A percentile compares a stretch with the other conserved stretches of the same genome.
Evolutionary conservation across 2,329 filamentous ascomycete genomes (phyloP).

Genomic region (Triangularia setosa): DNA sequence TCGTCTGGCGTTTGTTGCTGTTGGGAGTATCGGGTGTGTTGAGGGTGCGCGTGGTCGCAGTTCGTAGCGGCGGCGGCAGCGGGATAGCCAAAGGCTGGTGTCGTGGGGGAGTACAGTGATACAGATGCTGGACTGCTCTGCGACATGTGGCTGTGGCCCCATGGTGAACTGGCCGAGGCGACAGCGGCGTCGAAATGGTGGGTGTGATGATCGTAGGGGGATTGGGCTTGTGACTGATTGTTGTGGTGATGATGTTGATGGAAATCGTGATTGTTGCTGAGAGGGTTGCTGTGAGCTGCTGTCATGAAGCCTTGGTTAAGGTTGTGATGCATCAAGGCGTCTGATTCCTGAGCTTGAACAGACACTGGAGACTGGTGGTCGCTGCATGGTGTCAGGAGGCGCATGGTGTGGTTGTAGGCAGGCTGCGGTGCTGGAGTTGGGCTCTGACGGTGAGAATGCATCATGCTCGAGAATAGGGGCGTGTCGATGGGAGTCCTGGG

Average conservation of each 20-base stretch:
- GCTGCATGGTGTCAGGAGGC: constrained; percentile 47
- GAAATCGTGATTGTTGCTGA: background rate
- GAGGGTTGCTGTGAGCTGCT: constrained; percentile 4
- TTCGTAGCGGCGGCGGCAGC: background rate
- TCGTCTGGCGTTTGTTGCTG: background rate
- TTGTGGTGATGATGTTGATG: constrained; percentile 2
- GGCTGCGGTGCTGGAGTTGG: background rate
- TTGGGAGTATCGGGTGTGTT: background rate
- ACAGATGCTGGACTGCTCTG: background rate
- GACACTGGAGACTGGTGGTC: background rate
- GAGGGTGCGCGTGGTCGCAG: background rate
- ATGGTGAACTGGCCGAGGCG: background rate
- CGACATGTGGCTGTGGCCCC: background rate
- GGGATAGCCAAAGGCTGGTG: background rate
- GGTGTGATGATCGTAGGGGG: constrained; percentile 1
- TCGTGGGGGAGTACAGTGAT: background rate
- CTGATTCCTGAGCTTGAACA: background rate
- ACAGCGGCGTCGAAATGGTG: background rate
- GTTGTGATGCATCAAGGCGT: background rate
- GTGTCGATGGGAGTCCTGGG: constrained; percentile 29
- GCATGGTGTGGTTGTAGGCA: constrained; percentile 31
- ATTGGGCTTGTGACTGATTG: background rate
- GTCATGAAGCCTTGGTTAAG: background rate
- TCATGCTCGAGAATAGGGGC: constrained; percentile 25
- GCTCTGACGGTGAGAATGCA: constrained; percentile 30